A percentile compares a stretch with the other conserved stretches of the same genome.
phyloP scores from a whole-genome alignment of 2,329 filamentous ascomycete species.

The Rhexocercosporidium sp. region DNA sequence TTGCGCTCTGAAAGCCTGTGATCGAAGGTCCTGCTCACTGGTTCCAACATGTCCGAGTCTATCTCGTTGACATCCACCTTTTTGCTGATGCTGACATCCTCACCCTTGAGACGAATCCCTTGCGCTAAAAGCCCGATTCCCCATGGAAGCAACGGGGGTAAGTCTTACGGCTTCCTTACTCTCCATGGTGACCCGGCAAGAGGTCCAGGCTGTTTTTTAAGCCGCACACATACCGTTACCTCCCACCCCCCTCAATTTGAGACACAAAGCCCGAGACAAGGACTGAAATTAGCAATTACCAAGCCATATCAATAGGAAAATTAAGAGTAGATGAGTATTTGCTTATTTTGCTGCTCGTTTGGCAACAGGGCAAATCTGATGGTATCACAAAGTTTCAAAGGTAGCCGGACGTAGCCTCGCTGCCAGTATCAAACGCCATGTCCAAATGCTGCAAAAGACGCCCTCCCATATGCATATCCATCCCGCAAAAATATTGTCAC shows the following conservation, averaged over 20 bases:
- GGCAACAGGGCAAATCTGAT: constrained; percentile 15
- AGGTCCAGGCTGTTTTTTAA: too few relatives aligned
- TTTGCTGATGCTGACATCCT: too few relatives aligned
- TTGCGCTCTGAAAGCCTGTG: too few relatives aligned
- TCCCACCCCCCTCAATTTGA: background rate
- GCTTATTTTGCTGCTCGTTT: constrained; percentile 7
- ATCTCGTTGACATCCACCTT: too few relatives aligned
- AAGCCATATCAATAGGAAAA: background rate
- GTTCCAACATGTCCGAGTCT: too few relatives aligned
- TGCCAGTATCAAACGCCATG: constrained; percentile 24
- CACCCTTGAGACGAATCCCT: too few relatives aligned
- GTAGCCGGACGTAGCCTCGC: background rate
- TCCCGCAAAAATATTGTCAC: constrained; percentile 9
- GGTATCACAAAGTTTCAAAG: constrained; percentile 24
- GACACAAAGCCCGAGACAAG: background rate
- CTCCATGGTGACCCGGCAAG: too few relatives aligned
- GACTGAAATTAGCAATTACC: background rate
- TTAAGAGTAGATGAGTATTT: constrained; percentile 11
- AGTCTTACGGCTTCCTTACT: too few relatives aligned
- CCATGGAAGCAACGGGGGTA: too few relatives aligned
- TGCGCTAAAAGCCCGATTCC: too few relatives aligned
- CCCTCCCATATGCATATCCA: constrained; percentile 28
- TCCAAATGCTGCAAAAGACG: constrained; percentile 30
- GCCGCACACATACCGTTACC: too few relatives aligned
- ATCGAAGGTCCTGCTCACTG: too few relatives aligned